Percentiles rank a stretch among this genome's conserved stretches.
Evolutionary conservation across 257 asterid genomes (phyloP).

Genomic region (Thymus mandschuricus): DNA sequence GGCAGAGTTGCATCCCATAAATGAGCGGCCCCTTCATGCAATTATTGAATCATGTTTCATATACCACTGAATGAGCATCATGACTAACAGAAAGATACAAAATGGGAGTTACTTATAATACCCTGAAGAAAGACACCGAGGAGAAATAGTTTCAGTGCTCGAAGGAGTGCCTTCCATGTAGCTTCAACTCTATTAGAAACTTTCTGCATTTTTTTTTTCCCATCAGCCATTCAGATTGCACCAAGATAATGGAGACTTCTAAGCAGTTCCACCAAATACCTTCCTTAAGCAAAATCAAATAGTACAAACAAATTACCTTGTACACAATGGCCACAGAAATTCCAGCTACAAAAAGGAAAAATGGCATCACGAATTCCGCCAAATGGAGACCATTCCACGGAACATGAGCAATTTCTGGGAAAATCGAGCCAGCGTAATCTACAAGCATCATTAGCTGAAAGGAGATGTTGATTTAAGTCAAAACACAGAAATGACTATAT

Average conservation of each 20-base stretch:
- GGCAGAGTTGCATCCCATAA: not conserved
- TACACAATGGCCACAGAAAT: slow-evolving; percentile 62
- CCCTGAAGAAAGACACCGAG: slow-evolving; percentile 90
- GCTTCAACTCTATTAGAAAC: slow-evolving; percentile 54
- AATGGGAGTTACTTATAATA: slow-evolving; percentile 32
- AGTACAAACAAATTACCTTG: slow-evolving; percentile 50
- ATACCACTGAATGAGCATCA: slow-evolving; percentile 5
- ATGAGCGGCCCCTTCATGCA: not conserved
- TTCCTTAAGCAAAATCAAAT: not conserved
- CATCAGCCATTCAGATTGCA: slow-evolving; percentile 24
- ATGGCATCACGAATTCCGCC: slow-evolving; percentile 92
- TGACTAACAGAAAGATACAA: slow-evolving; percentile 21
- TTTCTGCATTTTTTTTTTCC: slow-evolving; percentile 50
- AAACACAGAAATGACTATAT: not conserved
- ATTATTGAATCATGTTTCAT: not conserved
- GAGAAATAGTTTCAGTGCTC: slow-evolving; percentile 67
- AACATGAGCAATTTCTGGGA: slow-evolving; percentile 70
- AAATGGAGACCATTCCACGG: slow-evolving; percentile 87
- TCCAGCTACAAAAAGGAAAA: slow-evolving; percentile 84
- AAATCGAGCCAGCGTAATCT: slow-evolving; percentile 77
- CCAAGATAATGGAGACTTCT: slow-evolving; percentile 22
- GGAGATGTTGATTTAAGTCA: slow-evolving; percentile 21
- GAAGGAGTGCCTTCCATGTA: slow-evolving; percentile 58
- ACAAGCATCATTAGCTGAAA: slow-evolving; percentile 88
- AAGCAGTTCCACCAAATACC: not conserved